Evolutionary conservation across 2,329 filamentous ascomycete species (phyloP).

Genomic region (Bipolaris cookei): DNA sequence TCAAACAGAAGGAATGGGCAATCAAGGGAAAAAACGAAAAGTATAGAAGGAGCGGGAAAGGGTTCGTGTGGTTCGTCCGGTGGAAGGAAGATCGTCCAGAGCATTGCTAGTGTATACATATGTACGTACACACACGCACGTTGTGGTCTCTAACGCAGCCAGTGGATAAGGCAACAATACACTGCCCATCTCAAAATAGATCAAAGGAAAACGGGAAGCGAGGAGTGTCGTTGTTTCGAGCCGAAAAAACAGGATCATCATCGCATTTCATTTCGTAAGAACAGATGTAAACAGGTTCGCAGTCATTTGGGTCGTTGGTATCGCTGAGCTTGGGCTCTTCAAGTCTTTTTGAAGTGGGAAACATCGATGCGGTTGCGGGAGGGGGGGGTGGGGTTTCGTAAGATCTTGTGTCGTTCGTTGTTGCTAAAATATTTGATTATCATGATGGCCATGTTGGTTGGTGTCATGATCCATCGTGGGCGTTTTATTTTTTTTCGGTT

Average conservation of each 20-base stretch:
- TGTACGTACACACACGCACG: background rate
- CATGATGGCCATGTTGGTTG: background rate
- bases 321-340: slow-evolving; percentile 48
- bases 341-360: slow-evolving; percentile 30
- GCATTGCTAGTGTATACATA: background rate
- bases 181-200: background rate
- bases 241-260: background rate
- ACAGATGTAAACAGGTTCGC: background rate
- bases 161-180: background rate
- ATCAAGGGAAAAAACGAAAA: background rate
- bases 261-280: background rate
- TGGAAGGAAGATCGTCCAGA: background rate
- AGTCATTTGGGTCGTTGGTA: slow-evolving; percentile 25
- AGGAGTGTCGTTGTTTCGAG: background rate
- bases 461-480: background rate
- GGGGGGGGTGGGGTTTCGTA: background rate
- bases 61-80: background rate
- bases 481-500: background rate
- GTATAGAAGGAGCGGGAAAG: no score
- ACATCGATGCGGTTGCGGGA: slow-evolving; percentile 1
- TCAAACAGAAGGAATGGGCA: slow-evolving; percentile 7
- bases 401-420: slow-evolving; percentile 18
- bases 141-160: background rate
- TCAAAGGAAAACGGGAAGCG: background rate
- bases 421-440: slow-evolving; percentile 13